phyloP scores from a whole-genome alignment of 2,329 filamentous ascomycete species.

The Aspergillus clavatus region DNA sequence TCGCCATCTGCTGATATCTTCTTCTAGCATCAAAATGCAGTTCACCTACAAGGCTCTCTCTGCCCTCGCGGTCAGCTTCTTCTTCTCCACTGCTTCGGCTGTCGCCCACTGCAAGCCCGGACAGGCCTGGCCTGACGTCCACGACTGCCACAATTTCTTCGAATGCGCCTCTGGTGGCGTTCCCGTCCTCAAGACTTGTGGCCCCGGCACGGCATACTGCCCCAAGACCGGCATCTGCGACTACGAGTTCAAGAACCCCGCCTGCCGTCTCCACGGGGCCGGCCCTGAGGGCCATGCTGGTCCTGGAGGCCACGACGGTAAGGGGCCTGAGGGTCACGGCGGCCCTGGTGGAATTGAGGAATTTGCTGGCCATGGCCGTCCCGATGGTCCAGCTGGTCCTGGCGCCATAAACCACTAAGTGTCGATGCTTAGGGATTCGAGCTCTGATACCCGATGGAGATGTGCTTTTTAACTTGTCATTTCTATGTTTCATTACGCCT shows the following conservation, averaged over 20 bases:
- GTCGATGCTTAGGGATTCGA: neutral
- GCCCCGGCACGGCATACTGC: conserved; percentile 10
- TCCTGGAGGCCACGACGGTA: too few relatives aligned
- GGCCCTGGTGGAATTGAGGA: neutral
- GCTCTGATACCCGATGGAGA: neutral
- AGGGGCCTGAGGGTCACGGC: neutral
- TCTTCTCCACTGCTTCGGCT: neutral
- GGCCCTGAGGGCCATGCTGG: too few relatives aligned
- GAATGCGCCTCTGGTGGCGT: conserved; percentile 7
- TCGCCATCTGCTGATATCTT: neutral
- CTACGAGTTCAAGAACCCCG: conserved; percentile 4
- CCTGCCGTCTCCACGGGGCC: conserved; percentile 1
- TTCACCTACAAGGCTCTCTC: neutral
- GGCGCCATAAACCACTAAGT: neutral
- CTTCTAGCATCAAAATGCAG: neutral
- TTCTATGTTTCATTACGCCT: neutral
- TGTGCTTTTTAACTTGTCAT: neutral
- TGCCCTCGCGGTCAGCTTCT: neutral
- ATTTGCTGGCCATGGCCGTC: neutral
- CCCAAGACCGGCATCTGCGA: conserved; percentile 6
- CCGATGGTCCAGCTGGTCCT: too few relatives aligned
- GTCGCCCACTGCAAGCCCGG: neutral
- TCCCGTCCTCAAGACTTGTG: conserved; percentile 9
- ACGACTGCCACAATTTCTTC: conserved; percentile 9
- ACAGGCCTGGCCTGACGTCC: conserved; percentile 7